Percentiles rank a stretch among this genome's conserved stretches.
Evolutionary conservation across 257 asterid genomes (phyloP).

Genomic region (Ajuga chamaepitys): DNA sequence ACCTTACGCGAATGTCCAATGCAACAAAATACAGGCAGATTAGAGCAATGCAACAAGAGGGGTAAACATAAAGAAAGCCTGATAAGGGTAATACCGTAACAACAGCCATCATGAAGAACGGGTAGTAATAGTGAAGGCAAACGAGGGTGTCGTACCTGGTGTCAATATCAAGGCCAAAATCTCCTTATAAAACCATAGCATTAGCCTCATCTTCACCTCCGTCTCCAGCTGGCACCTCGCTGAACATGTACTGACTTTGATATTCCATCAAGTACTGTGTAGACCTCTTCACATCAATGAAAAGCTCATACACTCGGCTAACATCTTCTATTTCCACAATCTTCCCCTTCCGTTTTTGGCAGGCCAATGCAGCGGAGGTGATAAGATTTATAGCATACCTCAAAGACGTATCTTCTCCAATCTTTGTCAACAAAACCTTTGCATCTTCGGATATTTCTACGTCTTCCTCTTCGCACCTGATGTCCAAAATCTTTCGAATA

Average conservation of each 20-base stretch:
- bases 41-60: too few species aligned
- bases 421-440: slow-evolving; percentile 61
- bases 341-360: slow-evolving; percentile 72
- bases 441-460: slow-evolving; percentile 90
- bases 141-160: too few species aligned
- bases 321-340: slow-evolving; percentile 84
- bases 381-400: slow-evolving; percentile 59
- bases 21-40: too few species aligned
- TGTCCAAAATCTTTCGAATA: slow-evolving; percentile 73
- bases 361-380: slow-evolving; percentile 68
- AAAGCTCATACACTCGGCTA: slow-evolving; percentile 74
- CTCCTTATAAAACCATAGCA: too few species aligned
- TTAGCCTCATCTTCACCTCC: not conserved
- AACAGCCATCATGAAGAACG: too few species aligned
- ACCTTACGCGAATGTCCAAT: too few species aligned
- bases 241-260: slow-evolving; percentile 75
- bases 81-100: too few species aligned
- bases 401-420: slow-evolving; percentile 76
- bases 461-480: slow-evolving; percentile 83
- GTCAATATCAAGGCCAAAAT: too few species aligned
- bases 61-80: too few species aligned
- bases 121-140: too few species aligned
- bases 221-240: slow-evolving; percentile 44
- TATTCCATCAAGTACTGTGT: slow-evolving; percentile 89
- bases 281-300: slow-evolving; percentile 83